Evolutionary conservation across 2,329 filamentous ascomycete genomes (phyloP).

Genomic region (Microascus cirrosus): DNA sequence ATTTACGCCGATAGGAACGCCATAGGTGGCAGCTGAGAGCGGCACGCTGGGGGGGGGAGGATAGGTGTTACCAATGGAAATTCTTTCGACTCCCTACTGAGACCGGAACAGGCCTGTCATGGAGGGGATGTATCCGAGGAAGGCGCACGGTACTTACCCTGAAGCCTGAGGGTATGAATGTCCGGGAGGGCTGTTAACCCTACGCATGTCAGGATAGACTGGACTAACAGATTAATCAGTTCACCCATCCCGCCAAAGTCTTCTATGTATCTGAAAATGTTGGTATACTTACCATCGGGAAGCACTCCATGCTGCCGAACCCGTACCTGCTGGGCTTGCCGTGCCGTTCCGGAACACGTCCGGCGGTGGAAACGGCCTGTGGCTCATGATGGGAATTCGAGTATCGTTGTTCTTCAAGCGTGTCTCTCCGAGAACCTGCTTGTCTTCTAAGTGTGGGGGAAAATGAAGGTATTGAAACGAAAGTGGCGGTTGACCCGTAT

Average conservation of each 20-base stretch:
- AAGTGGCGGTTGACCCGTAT: not conserved
- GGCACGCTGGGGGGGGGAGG: not conserved
- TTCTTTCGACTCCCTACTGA: not conserved
- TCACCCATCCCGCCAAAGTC: not conserved
- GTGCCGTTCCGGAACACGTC: constrained; percentile 1
- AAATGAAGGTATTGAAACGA: not conserved
- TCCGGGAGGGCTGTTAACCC: constrained; percentile 2
- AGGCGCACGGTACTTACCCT: not conserved
- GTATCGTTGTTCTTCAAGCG: not conserved
- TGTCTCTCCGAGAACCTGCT: not conserved
- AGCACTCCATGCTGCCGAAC: not conserved
- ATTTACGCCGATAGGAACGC: constrained; percentile 2
- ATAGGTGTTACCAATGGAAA: not conserved
- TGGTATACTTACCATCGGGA: not conserved
- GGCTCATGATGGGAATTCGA: not conserved
- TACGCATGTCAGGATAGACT: constrained; percentile 2
- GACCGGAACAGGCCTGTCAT: not conserved
- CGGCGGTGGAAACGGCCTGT: not conserved
- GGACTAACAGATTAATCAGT: constrained; percentile 2
- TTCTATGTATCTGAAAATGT: not conserved
- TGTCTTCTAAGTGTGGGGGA: not conserved
- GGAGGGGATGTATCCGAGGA: not conserved
- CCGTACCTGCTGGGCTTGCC: not conserved
- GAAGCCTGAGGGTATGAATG: constrained; percentile 3
- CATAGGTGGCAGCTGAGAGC: not conserved